Base-by-base conservation (phyloP, 2,329 filamentous ascomycete species). In the Xylariaceae sp. region DNA sequence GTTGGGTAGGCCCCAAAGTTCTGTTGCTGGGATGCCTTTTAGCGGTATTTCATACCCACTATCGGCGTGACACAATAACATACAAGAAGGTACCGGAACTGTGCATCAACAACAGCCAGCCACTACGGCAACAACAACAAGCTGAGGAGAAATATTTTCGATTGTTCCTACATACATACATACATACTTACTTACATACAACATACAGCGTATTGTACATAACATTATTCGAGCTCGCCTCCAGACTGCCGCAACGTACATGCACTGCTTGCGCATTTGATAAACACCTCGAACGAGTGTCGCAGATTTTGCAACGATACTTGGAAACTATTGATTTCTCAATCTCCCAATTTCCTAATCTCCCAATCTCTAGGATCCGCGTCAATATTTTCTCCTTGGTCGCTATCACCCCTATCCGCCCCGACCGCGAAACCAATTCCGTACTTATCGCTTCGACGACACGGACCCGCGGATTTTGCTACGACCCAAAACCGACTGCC, bases 401-500 rank as follows among this genome's bases (percentile, higher is more conserved):
- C 20, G 43, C 20, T 16, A 37, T 16, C 32, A 12, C 14, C 14
- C 32, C 14, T 37, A 16, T 37, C 32, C 5, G 32, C 6, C 14
- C 32, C 12, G 32, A 7, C 14, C 12, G 12, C 26, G 10, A 29
- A 29, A 10, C 10, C 26, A 5, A 29, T n/a, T n/a, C 26, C 32
- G 7, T 37, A 37, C 32, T 16, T 37, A 20, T 26, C 26, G 16
- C 14, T 41, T 44, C 50, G 52, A 44, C 48, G 23, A 44, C 46
- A 26, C 44, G 48, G 40, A 54, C 45, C 50, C 23, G 44, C 56
- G 44, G 56, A 58, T 61, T 61, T 59, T 61, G 53, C 44, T 18
- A 49, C 48, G 48, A 37, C 20, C 20, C 44, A 50, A 44, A 37
- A 54, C 52, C 20, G 40, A 48, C 41, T 56, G 60, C 65, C 64